Evolutionary conservation across 352 stramenopile genomes (phyloP), one percentile per base, ranked within the genome.

Genomic region (Elongisporangium senticosum): DNA sequence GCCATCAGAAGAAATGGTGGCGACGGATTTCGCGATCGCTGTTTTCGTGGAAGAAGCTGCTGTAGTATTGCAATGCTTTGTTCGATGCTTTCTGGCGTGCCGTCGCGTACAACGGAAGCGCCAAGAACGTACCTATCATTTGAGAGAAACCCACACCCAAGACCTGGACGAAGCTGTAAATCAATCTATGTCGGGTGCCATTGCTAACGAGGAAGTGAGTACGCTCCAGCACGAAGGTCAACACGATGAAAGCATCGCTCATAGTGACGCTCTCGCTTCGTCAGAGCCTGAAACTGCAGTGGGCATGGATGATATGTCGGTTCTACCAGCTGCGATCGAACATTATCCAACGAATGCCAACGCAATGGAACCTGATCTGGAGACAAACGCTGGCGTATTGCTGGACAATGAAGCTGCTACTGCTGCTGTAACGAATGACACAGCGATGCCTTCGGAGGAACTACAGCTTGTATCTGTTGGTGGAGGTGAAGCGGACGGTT

Each of bases 51-150:
- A 65, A 33, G 33, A 53, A 43, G 62, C 62, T 0, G 58, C 49
- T 17, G n/a, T 65, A 8, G 39, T 52, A 2, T 53, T 68, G 2
- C 58, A 57, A n/a, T 68, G 62, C 21, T 13, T 54, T 7, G 49
- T 50, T 19, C 57, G 62, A 17, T 65, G 62, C 52, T 68, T 68
- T 40, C 51, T 68, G 15, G 62, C 62, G 0, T 15, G 53, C 17
- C 22, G 33, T 7, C n/a, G 47, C 8, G 53, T 55, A 15, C 50
- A 47, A n/a, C 53, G 26, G 21, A 59, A 56, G 23, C 59, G 53
- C 19, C 13, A 7, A 15, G 26, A 55, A 47, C 51, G 33, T 15
- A 7, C 1, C 7, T 4, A 13, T 56, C n/a, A 21, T n/a, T 13
- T 21, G 51, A 43, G 17, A 53, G 15, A 26, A 15, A 17, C 7